Conservation (phyloP, 2,329 filamentous ascomycete species). For the Dactylellina sp. region DNA sequence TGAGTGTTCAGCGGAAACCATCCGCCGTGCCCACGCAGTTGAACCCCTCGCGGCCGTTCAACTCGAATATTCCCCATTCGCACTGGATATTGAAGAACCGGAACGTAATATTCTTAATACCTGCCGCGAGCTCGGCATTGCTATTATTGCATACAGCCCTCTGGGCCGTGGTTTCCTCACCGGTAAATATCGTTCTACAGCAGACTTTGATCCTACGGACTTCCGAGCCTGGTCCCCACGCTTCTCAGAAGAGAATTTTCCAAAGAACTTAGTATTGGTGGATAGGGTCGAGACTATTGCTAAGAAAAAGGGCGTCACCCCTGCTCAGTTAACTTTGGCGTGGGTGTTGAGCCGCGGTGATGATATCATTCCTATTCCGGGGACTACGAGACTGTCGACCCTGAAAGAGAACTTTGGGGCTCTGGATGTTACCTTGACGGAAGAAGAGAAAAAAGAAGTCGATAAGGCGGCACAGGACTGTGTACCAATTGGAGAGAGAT, state of each 20-base stretch:
- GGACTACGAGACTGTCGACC: constrained; percentile 67
- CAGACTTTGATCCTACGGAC: constrained; percentile 63
- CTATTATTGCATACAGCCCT: constrained; percentile 71
- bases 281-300: constrained; percentile 68
- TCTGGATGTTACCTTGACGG: constrained; percentile 30
- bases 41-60: constrained; percentile 69
- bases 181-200: constrained; percentile 57
- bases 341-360: constrained; percentile 73
- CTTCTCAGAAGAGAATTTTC: constrained; percentile 69
- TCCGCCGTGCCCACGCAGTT: constrained; percentile 69
- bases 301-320: constrained; percentile 69
- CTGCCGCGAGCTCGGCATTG: constrained; percentile 71
- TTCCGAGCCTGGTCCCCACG: constrained; percentile 67
- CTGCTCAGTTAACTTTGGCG: constrained; percentile 72
- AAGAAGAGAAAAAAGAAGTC: constrained; percentile 56
- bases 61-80: constrained; percentile 69
- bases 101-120: constrained; percentile 67
- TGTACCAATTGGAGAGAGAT: constrained; percentile 46
- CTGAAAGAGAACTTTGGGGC: constrained; percentile 62
- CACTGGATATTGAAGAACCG: constrained; percentile 71
- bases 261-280: constrained; percentile 70
- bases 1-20: constrained; percentile 67
- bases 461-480: constrained; percentile 40
- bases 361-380: constrained; percentile 72
- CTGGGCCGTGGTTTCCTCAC: constrained; percentile 51